Base-by-base conservation (phyloP, 192 early-diverging fungal genomes). In the Dimargaris cristalligena region DNA sequence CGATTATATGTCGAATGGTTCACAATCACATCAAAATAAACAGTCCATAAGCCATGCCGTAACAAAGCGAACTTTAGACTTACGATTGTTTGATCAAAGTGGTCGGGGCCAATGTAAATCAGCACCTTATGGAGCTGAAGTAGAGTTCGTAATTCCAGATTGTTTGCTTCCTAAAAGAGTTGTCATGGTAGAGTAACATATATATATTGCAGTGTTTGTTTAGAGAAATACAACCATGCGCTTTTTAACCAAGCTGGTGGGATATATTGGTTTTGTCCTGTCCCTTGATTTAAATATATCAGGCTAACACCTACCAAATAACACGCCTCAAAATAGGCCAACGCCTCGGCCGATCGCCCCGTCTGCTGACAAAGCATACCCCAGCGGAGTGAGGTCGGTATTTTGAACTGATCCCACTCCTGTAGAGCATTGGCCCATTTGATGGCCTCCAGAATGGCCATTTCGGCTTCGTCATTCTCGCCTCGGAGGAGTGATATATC, bases 71-170 rank as follows among this genome's bases (percentile, higher is more conserved):
- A 20, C 9, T n/a, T 11, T 11, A 50, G 23, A 50, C 49, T 50
- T 26, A 50, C 49, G 2, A 26, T 20, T 26, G 4, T n/a, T 57
- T 34, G 30, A 34, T 57, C 35, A 25, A 38, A 57, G 32, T 35
- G 22, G 0, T 35, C 34, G 2, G 18, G 22, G 2, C 55, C 35
- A n/a, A 35, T 20, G 33, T 57, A 57, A 23, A 57, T 34, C 33
- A 57, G 32, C 4, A 57, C n/a, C 55, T 57, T 34, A n/a, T 57
- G 55, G n/a, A 57, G 23, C 34, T 57, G 55, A 18, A 38, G n/a
- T 8, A 57, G 55, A n/a, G 26, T n/a, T 57, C 28, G 18, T 16
- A 57, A 26, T n/a, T 57, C 55, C 16, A n/a, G 18, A 11, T 1
- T 25, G 22, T 20, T 20, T 20, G 49, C 23, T 11, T 50, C 49